A percentile compares a stretch with the other conserved stretches of the same genome.
Conservation (phyloP, 176 grass and related monocot genomes). For the Musa acuminata region DNA sequence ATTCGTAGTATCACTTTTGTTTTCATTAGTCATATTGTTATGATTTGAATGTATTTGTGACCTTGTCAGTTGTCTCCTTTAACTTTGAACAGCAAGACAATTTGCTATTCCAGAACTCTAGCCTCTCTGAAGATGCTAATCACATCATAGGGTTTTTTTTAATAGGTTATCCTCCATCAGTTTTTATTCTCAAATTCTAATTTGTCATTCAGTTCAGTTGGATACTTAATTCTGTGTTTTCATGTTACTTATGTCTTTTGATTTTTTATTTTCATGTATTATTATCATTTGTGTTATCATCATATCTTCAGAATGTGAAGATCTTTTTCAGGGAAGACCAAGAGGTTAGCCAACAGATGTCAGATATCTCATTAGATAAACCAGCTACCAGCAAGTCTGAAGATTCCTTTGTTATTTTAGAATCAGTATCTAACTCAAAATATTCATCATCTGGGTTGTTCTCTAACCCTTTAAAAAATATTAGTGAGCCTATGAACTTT, state of each 20-base stretch:
- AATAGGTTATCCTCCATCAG: too few relatives aligned
- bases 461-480: conserved; percentile 47
- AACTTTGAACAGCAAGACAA: too few relatives aligned
- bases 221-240: background rate
- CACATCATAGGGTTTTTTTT: too few relatives aligned
- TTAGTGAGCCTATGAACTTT: conserved; percentile 27
- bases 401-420: conserved; percentile 65
- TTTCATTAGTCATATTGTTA: too few relatives aligned
- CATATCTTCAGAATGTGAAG: conserved; percentile 8
- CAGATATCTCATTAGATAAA: conserved; percentile 34
- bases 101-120: too few relatives aligned
- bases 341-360: conserved; percentile 30
- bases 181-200: too few relatives aligned
- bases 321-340: conserved; percentile 49
- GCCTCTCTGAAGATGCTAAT: too few relatives aligned
- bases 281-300: background rate
- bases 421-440: conserved; percentile 45
- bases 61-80: too few relatives aligned
- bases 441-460: conserved; percentile 45
- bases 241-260: background rate
- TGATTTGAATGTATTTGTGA: too few relatives aligned
- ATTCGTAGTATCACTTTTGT: too few relatives aligned
- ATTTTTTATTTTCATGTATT: background rate
- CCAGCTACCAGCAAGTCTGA: conserved; percentile 26
- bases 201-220: too few relatives aligned